phyloP scores from a whole-genome alignment of 371 early-diverging fungal species.

The Apophysomyces sp. region DNA sequence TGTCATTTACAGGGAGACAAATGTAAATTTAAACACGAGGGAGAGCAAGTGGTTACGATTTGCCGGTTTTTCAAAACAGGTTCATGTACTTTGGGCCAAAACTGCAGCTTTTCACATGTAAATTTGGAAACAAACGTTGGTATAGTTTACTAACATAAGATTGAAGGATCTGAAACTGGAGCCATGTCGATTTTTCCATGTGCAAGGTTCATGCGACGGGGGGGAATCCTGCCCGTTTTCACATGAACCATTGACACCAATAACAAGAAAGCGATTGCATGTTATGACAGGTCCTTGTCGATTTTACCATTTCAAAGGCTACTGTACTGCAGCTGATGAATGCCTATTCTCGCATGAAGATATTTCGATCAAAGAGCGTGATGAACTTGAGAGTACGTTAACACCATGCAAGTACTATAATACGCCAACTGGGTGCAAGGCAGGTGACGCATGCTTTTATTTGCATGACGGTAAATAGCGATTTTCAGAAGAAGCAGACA shows the following conservation, averaged over 20 bases:
- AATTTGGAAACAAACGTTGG: not conserved
- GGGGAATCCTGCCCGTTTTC: constrained; percentile 28
- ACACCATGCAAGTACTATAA: not conserved
- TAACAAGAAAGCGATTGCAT: constrained; percentile 8
- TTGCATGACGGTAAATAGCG: not conserved
- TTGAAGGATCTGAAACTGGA: constrained; percentile 29
- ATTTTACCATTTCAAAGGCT: constrained; percentile 40
- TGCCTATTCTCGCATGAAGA: constrained; percentile 30
- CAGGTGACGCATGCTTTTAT: constrained; percentile 8
- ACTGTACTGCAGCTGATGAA: constrained; percentile 27
- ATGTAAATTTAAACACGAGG: constrained; percentile 24
- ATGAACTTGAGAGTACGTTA: not conserved
- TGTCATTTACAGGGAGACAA: constrained; percentile 13
- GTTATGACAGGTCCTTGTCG: constrained; percentile 31
- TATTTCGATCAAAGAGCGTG: not conserved
- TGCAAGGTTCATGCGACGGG: constrained; percentile 21
- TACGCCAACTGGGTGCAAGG: not conserved
- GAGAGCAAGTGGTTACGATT: constrained; percentile 1
- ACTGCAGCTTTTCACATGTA: constrained; percentile 36
- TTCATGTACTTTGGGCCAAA: constrained; percentile 22
- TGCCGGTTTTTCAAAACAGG: constrained; percentile 31
- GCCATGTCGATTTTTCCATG: constrained; percentile 38
- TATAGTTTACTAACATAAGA: not conserved
- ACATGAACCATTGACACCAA: constrained; percentile 22
- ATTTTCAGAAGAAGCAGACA: not conserved